Base-by-base conservation (phyloP, 495 filamentous ascomycete genomes). In the Neurospora sp. region DNA sequence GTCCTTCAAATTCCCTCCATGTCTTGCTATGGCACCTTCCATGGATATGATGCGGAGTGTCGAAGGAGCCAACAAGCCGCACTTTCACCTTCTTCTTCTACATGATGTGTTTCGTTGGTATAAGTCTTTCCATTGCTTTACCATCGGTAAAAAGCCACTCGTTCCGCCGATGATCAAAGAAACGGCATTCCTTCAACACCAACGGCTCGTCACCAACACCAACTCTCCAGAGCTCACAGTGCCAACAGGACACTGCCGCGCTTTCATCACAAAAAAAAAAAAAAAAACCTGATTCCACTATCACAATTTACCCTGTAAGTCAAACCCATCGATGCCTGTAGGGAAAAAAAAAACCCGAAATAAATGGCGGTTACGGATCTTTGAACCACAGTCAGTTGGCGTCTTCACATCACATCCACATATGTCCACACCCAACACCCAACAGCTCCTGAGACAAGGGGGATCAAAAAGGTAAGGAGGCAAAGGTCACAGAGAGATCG, bases 91-190 rank as follows among this genome's bases (percentile, higher is more conserved):
- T 12, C 40, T 40, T 6, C 40, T 41, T 41, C 40, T 41, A 41
- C 40, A 41, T 41, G 12, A 40, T 40, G 40, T 7, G 1, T 17
- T 16, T 41, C 14, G 40, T 41, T 41, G 40, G 40, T 7, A 2
- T 1, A 41, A 16, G 0, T 41, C 5, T 0, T 41, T 41, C 40
- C 14, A 16, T 16, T 7, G 5, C 6, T 0, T 8, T n/a, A 0
- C 3, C 3, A n/a, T 44, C 17, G 3, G 42, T 8, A n/a, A 3
- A 3, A 44, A 48, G 44, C 9, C 0, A 22, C 5, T 20, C 3
- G 48, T 8, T 59, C 5, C 4, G 22, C 48, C 9, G 22, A 59
- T 31, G 12, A 8, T 59, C 22, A 59, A 61, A 61, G 53, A 16
- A 61, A 16, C 22, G 5, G 22, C 22, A 61, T 61, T 61, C 53